Evolutionary conservation across 148 eudicot species (phyloP).

Genomic region (Rhododendron simsii): DNA sequence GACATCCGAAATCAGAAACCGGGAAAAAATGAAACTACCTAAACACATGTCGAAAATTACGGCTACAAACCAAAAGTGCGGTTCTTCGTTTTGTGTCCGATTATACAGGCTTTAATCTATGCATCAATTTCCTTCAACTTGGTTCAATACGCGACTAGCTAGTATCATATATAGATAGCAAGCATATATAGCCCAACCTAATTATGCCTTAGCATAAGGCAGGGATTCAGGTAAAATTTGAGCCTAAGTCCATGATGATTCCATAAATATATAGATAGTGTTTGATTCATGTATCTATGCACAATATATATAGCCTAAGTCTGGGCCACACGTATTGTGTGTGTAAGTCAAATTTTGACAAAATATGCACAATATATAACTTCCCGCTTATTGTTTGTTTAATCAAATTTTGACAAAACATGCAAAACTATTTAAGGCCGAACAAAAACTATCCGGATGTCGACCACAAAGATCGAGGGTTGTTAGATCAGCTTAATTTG

Average conservation of each 20-base stretch:
- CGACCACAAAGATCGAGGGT: constrained; percentile 21
- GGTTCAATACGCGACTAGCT: background rate
- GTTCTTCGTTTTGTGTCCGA: background rate
- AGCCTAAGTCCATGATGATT: background rate
- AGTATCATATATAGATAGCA: background rate
- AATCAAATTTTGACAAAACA: no score
- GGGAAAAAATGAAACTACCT: background rate
- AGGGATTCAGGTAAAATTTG: background rate
- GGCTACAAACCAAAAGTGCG: background rate
- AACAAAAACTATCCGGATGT: background rate
- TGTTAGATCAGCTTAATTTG: constrained; percentile 14
- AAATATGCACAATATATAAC: no score
- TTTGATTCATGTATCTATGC: background rate
- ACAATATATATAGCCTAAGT: no score
- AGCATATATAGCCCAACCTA: background rate
- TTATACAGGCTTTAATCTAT: no score
- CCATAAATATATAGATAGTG: background rate
- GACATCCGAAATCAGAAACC: background rate
- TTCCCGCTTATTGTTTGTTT: no score
- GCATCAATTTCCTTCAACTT: no score
- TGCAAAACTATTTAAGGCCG: background rate
- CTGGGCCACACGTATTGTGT: no score
- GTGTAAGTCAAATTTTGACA: no score
- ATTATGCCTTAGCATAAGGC: background rate
- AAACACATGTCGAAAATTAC: background rate